Evolutionary conservation across 31 red algal species (phyloP).

Genomic region (Endocladia muricata): DNA sequence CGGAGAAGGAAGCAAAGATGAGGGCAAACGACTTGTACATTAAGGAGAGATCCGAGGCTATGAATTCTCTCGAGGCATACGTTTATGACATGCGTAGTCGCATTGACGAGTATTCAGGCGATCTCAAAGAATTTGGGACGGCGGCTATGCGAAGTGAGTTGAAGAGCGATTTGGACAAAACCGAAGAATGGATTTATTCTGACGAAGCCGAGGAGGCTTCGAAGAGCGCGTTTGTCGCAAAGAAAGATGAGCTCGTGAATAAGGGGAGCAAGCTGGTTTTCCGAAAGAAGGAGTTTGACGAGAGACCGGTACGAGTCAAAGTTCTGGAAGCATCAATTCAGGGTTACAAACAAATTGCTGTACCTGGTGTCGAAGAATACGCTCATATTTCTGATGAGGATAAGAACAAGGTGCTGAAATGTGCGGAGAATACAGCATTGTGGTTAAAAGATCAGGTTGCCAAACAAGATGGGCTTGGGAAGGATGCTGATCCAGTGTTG

Average conservation of each 20-base stretch:
- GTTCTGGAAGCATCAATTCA: conserved; percentile 51
- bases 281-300: conserved; percentile 82
- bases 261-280: conserved; percentile 37
- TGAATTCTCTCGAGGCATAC: conserved; percentile 95
- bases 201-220: conserved; percentile 76
- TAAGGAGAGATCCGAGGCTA: conserved; percentile 82
- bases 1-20: conserved; percentile 85
- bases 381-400: conserved; percentile 83
- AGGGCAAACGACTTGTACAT: conserved; percentile 85
- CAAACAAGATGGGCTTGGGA: conserved; percentile 39
- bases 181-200: conserved; percentile 97
- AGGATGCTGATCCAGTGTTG: conserved; percentile 66
- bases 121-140: conserved; percentile 68
- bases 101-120: conserved; percentile 67
- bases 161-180: conserved; percentile 56
- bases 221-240: conserved; percentile 81
- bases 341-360: conserved; percentile 45
- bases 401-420: conserved; percentile 63
- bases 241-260: conserved; percentile 36
- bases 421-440: conserved; percentile 52
- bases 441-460: conserved; percentile 62
- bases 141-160: conserved; percentile 33
- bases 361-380: conserved; percentile 50
- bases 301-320: conserved; percentile 59
- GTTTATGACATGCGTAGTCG: conserved; percentile 91